Evolutionary conservation across 1,139 yeast species (phyloP).

Genomic region (Geotrichum citri-aurantii): DNA sequence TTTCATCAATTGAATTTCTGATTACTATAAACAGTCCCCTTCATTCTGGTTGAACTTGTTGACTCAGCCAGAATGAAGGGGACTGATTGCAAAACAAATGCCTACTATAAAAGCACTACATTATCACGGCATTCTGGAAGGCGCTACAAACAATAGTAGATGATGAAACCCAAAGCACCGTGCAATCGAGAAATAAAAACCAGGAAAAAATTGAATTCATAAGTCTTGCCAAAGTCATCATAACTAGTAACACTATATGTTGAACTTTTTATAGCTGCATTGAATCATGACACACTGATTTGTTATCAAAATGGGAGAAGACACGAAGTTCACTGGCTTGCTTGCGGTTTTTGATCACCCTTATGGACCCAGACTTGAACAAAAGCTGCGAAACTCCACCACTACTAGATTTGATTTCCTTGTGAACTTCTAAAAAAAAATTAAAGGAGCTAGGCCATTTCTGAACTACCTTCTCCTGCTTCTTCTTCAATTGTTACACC

Average conservation of each 20-base stretch:
- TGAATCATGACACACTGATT: background rate
- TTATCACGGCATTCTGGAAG: no score
- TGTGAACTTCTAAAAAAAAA: background rate
- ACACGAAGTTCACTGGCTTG: background rate
- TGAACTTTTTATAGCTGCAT: background rate
- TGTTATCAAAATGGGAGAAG: background rate
- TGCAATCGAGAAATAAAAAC: background rate
- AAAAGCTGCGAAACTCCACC: background rate
- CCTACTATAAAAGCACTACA: no score
- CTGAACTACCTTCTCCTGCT: background rate
- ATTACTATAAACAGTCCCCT: no score
- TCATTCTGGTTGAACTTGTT: no score
- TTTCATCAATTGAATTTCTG: no score
- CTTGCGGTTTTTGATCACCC: background rate
- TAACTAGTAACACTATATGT: background rate
- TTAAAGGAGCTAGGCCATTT: background rate
- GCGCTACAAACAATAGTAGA: no score
- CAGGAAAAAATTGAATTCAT: background rate
- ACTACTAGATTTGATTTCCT: background rate
- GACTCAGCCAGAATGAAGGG: no score
- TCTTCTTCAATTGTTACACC: slow-evolving; percentile 49
- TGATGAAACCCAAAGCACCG: background rate
- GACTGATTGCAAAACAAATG: no score
- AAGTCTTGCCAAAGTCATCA: background rate
- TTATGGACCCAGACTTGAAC: background rate